phyloP scores from a whole-genome alignment of 805 yeast species.

The Kuraishia ogatae region DNA sequence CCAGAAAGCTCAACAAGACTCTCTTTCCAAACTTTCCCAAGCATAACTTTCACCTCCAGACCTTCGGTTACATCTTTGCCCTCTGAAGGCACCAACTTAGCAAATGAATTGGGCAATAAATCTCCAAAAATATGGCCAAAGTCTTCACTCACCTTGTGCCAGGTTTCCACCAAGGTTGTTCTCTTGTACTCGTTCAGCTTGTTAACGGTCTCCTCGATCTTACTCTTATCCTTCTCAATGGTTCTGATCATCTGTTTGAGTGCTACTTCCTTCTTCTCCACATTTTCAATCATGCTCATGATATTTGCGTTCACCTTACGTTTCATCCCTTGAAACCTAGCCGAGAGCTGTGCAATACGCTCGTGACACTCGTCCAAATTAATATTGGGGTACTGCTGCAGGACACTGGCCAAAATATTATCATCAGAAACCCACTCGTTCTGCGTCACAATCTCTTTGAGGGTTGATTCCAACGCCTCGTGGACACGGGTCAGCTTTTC shows the following conservation, averaged over 20 bases:
- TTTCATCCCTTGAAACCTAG: slow-evolving; percentile 59
- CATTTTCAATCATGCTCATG: slow-evolving; percentile 86
- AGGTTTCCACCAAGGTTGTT: slow-evolving; percentile 74
- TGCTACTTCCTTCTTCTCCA: slow-evolving; percentile 77
- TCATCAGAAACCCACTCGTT: slow-evolving; percentile 71
- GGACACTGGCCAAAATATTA: slow-evolving; percentile 41
- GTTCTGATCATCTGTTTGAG: slow-evolving; percentile 75
- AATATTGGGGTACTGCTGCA: slow-evolving; percentile 55
- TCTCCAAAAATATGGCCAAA: slow-evolving; percentile 89
- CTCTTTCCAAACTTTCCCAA: slow-evolving; percentile 94
- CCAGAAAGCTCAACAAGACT: slow-evolving; percentile 92
- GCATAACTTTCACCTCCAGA: slow-evolving; percentile 77
- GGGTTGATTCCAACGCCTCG: slow-evolving; percentile 24
- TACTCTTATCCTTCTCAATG: slow-evolving; percentile 80
- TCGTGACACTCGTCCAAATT: slow-evolving; percentile 56
- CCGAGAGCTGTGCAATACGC: slow-evolving; percentile 46
- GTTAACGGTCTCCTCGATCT: slow-evolving; percentile 80
- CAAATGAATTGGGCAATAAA: slow-evolving; percentile 80
- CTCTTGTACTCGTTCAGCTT: slow-evolving; percentile 81
- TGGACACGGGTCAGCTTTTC: slow-evolving; percentile 35
- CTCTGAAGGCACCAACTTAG: slow-evolving; percentile 78
- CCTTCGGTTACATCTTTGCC: slow-evolving; percentile 84
- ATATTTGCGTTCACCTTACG: slow-evolving; percentile 78
- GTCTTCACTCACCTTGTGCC: slow-evolving; percentile 79
- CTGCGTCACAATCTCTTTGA: slow-evolving; percentile 40